Evolutionary conservation across 2,329 filamentous ascomycete species (phyloP).

Genomic region (Emmonsiellopsis sp.): DNA sequence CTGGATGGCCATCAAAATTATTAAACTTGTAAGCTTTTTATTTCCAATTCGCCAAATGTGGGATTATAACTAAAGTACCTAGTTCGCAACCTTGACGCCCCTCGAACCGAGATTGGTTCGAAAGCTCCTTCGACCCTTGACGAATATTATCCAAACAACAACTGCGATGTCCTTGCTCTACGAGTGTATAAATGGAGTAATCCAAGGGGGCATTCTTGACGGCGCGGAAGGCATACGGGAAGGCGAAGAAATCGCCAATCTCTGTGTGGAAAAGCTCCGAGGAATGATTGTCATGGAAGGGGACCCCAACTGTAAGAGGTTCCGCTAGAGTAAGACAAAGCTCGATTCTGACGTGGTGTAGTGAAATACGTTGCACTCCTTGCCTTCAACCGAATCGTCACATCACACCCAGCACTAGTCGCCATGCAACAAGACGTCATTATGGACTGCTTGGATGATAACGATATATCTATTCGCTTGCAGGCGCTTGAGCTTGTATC

Average conservation of each 20-base stretch:
- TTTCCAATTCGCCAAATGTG: neutral
- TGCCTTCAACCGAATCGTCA: conserved; percentile 89
- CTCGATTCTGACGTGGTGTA: conserved; percentile 26
- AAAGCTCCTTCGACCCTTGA: conserved; percentile 83
- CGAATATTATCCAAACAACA: conserved; percentile 86
- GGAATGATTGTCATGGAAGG: conserved; percentile 91
- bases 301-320: conserved; percentile 73
- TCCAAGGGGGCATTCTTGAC: conserved; percentile 87
- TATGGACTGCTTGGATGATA: conserved; percentile 87
- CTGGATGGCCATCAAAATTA: conserved; percentile 99
- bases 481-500: conserved; percentile 85
- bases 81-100: conserved; percentile 92
- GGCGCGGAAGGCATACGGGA: conserved; percentile 70
- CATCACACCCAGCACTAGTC: conserved; percentile 79
- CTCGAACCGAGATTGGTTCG: conserved; percentile 83
- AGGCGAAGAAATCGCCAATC: conserved; percentile 79
- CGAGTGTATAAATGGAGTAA: conserved; percentile 97
- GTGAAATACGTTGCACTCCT: conserved; percentile 96
- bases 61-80: conserved; percentile 16
- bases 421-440: conserved; percentile 93
- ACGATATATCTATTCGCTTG: conserved; percentile 90
- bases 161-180: conserved; percentile 97
- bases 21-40: conserved; percentile 64
- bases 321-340: neutral
- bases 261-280: conserved; percentile 86